Evolutionary conservation across 306 rosid genomes (phyloP).

Genomic region (Prunus mongolica): DNA sequence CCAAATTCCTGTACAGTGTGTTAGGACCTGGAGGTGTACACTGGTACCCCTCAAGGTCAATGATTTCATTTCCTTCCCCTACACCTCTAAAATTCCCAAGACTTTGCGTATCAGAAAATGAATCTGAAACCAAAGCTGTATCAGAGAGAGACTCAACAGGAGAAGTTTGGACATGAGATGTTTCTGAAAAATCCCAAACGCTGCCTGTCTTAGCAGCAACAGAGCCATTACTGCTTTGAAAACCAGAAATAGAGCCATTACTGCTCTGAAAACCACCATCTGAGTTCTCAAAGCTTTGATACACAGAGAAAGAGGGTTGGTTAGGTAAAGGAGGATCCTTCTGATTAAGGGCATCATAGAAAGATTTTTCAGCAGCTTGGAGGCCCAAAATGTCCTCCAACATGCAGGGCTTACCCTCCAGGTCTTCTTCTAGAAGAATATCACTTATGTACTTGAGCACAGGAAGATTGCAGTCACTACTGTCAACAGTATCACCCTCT

Average conservation of each 20-base stretch:
- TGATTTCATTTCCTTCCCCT: conserved; percentile 11
- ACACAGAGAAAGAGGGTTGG: not conserved
- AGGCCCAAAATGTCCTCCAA: conserved; percentile 25
- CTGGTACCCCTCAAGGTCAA: conserved; percentile 12
- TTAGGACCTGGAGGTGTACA: not conserved
- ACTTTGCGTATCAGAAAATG: conserved; percentile 14
- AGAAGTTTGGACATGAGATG: conserved; percentile 17
- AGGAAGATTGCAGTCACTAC: conserved; percentile 26
- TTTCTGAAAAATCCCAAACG: conserved; percentile 14
- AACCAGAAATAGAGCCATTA: not conserved
- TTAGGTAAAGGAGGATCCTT: conserved; percentile 14
- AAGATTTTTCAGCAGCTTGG: conserved; percentile 30
- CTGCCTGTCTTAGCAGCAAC: conserved; percentile 18
- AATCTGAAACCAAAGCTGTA: conserved; percentile 18
- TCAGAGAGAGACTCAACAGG: conserved; percentile 18
- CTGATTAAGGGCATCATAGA: conserved; percentile 26
- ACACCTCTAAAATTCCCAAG: not conserved
- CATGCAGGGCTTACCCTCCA: conserved; percentile 24
- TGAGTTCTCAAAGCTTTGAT: conserved; percentile 9
- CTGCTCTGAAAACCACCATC: conserved; percentile 15
- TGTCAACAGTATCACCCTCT: conserved; percentile 24
- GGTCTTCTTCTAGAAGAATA: conserved; percentile 32
- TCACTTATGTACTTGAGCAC: conserved; percentile 30
- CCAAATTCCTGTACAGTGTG: not conserved
- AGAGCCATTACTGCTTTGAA: conserved; percentile 19